Base-by-base conservation (phyloP, 75 land plant genomes). In the Picea sitchensis region DNA sequence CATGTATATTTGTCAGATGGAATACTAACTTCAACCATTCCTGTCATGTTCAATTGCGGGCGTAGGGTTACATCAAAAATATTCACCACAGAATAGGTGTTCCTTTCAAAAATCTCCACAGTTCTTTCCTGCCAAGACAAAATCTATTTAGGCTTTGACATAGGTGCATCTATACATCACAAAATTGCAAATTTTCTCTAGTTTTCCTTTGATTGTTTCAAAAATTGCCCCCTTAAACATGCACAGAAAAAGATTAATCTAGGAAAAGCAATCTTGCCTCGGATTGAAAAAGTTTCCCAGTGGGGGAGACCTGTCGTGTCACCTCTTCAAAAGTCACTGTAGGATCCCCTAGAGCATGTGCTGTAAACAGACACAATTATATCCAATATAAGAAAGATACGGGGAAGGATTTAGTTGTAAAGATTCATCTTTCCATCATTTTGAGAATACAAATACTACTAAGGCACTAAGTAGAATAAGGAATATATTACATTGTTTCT, bases 1-100 rank as follows among this genome's bases (percentile, higher is more conserved):
- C 23, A 7, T 41, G 51, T 44, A 41, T 0, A 71, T 12, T 4
- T 71, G 54, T 44, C 74, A 12, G 23, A 71, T 41, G 44, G 74
- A 36, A n/a, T 23, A 34, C 69, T 4, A 77, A 93, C 98, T 92
- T 95, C 98, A 82, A 95, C 87, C n/a, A 83, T 82, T 67, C 98
- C 98, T 64, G 93, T 95, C 65, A 91, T 78, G 87, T 95, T 95
- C 74, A 95, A 89, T 80, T 90, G 93, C 23, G 93, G 98, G 13
- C 90, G 93, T 75, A 95, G 77, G 21, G 98, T 91, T 31, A 89
- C 89, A 81, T 95, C 98, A 83, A 95, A 95, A 15, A 95, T 90
- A 85, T 95, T 95, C 75, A 91, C 98, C 75, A 95, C 96, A 76
- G 96, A 93, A 79, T 93, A 93, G 41, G 98, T 95, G 79, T 91